Evolutionary conservation across 2,329 filamentous ascomycete genomes (phyloP), one percentile per base, ranked within the genome.

Genomic region (Cytospora schulzeri): DNA sequence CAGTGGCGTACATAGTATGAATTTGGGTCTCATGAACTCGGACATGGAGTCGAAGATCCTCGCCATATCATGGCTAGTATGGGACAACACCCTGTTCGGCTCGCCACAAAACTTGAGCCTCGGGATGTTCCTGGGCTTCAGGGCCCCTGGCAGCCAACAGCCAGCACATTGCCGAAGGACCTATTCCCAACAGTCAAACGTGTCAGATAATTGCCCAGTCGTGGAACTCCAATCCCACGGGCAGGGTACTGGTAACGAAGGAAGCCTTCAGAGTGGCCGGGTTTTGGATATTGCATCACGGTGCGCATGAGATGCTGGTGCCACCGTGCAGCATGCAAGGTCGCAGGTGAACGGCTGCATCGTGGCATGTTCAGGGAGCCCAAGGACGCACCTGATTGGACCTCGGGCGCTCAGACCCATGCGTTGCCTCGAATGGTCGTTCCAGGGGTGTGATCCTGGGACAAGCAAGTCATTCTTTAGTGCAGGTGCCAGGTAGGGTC

Each of bases 321-420:
- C 64, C 19, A 56, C n/a, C 41, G 41, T 48, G 54, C 60, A 63
- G 53, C 41, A 66, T 64, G 61, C 64, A 55, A 60, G 64, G 35
- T 57, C 17, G 50, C 64, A 61, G 31, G 19, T 48, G 19, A 41
- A 35, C 28, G 35, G 52, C 57, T 50, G 48, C 53, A 60, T 38
- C 35, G 24, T 58, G 48, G 41, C 45, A 48, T 31, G 48, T 26
- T 54, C 53, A 57, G 33, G 50, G 35, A 8, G 24, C 11, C 38
- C n/a, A 53, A 24, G 11, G 19, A 22, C 11, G 52, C n/a, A 48
- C 24, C 41, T 62, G 28, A 33, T 56, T 62, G 59, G 52, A 8
- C 31, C 22, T 19, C 52, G n/a, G 41, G 41, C 38, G 41, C 41
- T 48, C 41, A 48, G 41, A 22, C 41, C 41, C 41, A 22, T 11